phyloP scores from a whole-genome alignment of 352 stramenopile species.

The Globisporangium megalacanthum region DNA sequence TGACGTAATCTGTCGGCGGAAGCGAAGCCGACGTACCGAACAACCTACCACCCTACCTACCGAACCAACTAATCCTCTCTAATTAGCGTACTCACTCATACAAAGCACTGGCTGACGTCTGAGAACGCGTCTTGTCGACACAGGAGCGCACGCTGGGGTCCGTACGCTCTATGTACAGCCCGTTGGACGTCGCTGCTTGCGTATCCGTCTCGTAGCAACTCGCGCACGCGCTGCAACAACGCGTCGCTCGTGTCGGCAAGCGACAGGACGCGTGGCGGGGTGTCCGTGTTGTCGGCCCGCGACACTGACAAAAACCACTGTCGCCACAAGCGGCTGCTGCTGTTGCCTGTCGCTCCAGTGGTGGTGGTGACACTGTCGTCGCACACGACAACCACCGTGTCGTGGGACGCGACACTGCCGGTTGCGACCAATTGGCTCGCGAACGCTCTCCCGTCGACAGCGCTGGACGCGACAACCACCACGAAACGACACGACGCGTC shows the following conservation, averaged over 20 bases:
- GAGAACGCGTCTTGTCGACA: slow-evolving; percentile 34
- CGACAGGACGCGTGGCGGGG: slow-evolving; percentile 21
- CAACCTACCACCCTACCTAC: neutral
- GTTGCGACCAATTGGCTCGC: slow-evolving; percentile 17
- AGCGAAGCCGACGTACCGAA: neutral
- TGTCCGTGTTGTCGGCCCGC: neutral
- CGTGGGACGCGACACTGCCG: slow-evolving; percentile 19
- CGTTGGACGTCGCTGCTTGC: slow-evolving; percentile 26
- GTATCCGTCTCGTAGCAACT: slow-evolving; percentile 30
- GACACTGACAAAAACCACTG: too few relatives aligned
- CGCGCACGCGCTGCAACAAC: slow-evolving; percentile 45
- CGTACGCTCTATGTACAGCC: slow-evolving; percentile 31
- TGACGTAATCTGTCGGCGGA: slow-evolving; percentile 44
- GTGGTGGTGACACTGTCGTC: slow-evolving; percentile 24
- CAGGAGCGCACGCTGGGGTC: slow-evolving; percentile 37
- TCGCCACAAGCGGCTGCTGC: neutral
- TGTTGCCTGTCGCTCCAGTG: neutral
- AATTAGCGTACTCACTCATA: slow-evolving; percentile 5
- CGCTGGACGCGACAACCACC: slow-evolving; percentile 22
- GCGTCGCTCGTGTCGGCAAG: slow-evolving; percentile 45
- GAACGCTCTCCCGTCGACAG: slow-evolving; percentile 6
- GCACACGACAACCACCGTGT: slow-evolving; percentile 28
- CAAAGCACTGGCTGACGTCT: slow-evolving; percentile 29
- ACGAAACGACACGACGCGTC: slow-evolving; percentile 9
- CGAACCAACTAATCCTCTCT: neutral